These are phyloP conservation scores for Boletus pseudo-olivaceus DNA, from an alignment of 768 basidiomycete genomes.

Conservation along the genomic window DNA sequence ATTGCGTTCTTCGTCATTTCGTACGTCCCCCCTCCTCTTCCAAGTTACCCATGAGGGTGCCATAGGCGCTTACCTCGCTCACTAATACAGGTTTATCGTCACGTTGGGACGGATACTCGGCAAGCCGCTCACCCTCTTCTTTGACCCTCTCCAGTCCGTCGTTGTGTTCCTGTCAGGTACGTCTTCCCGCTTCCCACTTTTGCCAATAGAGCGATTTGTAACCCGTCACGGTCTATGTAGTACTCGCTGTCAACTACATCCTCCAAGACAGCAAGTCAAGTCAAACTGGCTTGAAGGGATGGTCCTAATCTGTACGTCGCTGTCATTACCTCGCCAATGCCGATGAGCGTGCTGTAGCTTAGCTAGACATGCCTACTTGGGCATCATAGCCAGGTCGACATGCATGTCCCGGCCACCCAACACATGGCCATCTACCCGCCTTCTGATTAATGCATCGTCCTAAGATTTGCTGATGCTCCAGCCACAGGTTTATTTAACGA, in stretches of 20 bases:
- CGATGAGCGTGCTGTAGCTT: too few species aligned
- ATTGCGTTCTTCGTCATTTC: constrained; percentile 68
- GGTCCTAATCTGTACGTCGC: constrained; percentile 60
- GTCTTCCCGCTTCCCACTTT: too few species aligned
- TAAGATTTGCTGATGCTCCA: too few species aligned
- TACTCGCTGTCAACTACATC: constrained; percentile 81
- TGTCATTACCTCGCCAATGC: too few species aligned
- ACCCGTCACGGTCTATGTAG: too few species aligned
- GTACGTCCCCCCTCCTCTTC: constrained; percentile 34
- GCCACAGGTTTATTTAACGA: too few species aligned
- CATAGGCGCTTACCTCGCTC: constrained; percentile 5
- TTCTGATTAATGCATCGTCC: too few species aligned
- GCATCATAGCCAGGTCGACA: too few species aligned
- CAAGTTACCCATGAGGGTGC: background rate
- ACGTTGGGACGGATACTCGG: constrained; percentile 76
- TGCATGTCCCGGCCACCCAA: too few species aligned
- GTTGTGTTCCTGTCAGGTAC: constrained; percentile 19
- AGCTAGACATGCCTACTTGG: too few species aligned
- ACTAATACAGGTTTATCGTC: constrained; percentile 58
- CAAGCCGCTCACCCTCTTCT: constrained; percentile 76
- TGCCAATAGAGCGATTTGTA: too few species aligned
- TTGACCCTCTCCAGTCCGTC: constrained; percentile 81
- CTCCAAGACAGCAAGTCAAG: constrained; percentile 82
- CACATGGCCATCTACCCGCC: too few species aligned
- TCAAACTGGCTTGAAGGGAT: constrained; percentile 92